Percentiles rank a stretch among this genome's conserved stretches.
phyloP scores from a whole-genome alignment of 1,139 yeast genomes.

The Debaryomyces robertsiae region DNA sequence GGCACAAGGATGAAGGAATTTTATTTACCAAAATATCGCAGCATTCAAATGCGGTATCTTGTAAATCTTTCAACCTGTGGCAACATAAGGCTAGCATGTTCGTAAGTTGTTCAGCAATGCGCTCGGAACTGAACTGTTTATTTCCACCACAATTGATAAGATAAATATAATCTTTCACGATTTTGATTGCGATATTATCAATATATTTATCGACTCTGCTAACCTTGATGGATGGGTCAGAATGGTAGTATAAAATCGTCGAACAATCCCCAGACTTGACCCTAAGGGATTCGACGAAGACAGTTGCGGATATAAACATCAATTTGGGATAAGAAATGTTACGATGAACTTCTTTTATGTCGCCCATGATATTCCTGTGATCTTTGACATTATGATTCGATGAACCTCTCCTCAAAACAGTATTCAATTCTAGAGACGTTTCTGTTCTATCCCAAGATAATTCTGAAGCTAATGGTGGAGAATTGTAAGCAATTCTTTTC shows the following conservation, averaged over 20 bases:
- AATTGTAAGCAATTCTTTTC: slow-evolving; percentile 74
- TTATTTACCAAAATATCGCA: slow-evolving; percentile 67
- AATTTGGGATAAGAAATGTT: slow-evolving; percentile 74
- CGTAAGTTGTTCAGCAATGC: slow-evolving; percentile 71
- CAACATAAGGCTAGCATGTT: slow-evolving; percentile 71
- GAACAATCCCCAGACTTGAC: slow-evolving; percentile 83
- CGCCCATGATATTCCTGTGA: slow-evolving; percentile 63
- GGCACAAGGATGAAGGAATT: slow-evolving; percentile 84
- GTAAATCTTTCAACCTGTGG: slow-evolving; percentile 74
- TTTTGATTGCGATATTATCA: slow-evolving; percentile 62
- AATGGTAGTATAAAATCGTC: slow-evolving; percentile 69
- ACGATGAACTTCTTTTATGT: slow-evolving; percentile 52
- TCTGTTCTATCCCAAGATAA: slow-evolving; percentile 84
- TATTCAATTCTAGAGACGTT: slow-evolving; percentile 87
- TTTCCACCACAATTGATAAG: slow-evolving; percentile 50
- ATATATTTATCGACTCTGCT: slow-evolving; percentile 76
- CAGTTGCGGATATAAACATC: slow-evolving; percentile 85
- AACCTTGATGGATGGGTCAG: slow-evolving; percentile 78
- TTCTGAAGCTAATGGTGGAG: slow-evolving; percentile 94
- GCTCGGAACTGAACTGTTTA: slow-evolving; percentile 55
- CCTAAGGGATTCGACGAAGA: slow-evolving; percentile 76
- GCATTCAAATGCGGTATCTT: slow-evolving; percentile 78
- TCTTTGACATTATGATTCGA: slow-evolving; percentile 79
- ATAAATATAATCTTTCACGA: slow-evolving; percentile 58
- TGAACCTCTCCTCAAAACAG: slow-evolving; percentile 87